Base-by-base conservation (phyloP, 306 rosid genomes). In the Glycine soja region DNA sequence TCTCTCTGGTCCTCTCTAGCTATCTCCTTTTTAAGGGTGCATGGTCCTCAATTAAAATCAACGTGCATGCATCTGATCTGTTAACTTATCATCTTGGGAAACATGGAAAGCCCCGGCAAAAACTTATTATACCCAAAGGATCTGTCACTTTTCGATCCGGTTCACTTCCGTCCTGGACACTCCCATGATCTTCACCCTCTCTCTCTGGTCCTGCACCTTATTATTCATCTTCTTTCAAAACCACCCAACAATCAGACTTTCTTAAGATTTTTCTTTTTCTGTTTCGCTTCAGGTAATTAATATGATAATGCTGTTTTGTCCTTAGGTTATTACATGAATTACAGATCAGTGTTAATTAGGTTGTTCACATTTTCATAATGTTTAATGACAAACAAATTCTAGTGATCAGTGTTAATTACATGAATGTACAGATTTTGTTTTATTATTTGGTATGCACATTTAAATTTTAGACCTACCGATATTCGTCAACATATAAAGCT, bases 31-130 rank as follows among this genome's bases (percentile, higher is more conserved):
- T 76, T 36, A 19, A 10, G 70, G 84, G 1, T 68, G 69, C 79
- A 84, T 69, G 85, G 85, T 80, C 84, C 85, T 42, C 46, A 63
- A 51, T n/a, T 10, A 56, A 51, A 80, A 62, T 70, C 8, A 62
- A 75, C 75, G 84, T 70, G 81, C 75, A 80, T 86, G 83, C 78
- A 57, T 80, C 66, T 80, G 76, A 80, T 80, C 59, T 70, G 74
- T 70, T 75, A 43, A 71, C n/a, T 72, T 65, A 58, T 80, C 71
- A 70, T 70, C 78, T 84, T 14, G 78, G 80, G 51, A 72, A 83
- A 64, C 74, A 72, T 65, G 54, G 78, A 78, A 78, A 72, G n/a
- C 63, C 86, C 34, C 67, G 74, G 48, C 77, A 15, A 36, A 15
- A 64, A 34, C 79, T 62, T 78, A 12, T 62, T 78, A 12, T 48